Percentiles rank a stretch among this genome's conserved stretches.
These are phyloP conservation scores for Beauveria caledonica DNA, from an alignment of 2,329 filamentous ascomycete genomes.

Conservation along the genomic window DNA sequence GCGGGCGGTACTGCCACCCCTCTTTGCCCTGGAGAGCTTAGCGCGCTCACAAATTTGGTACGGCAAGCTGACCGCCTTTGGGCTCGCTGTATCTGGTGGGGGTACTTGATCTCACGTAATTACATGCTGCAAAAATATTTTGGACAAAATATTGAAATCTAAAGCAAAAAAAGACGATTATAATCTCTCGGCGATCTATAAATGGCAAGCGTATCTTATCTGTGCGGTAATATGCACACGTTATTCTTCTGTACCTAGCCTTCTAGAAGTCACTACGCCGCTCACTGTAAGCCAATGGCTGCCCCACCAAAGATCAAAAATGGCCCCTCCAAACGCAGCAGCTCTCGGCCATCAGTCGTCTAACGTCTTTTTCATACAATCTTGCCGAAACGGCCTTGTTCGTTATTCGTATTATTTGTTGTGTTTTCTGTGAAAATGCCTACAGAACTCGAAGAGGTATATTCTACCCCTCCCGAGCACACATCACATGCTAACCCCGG, in stretches of 20 bases:
- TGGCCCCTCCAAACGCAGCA: conserved; percentile 8
- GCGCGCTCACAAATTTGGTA: conserved; percentile 12
- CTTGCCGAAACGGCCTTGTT: neutral
- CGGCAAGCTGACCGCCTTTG: conserved; percentile 25
- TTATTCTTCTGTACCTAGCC: neutral
- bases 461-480: conserved; percentile 10
- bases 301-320: conserved; percentile 11
- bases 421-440: conserved; percentile 47
- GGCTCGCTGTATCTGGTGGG: neutral
- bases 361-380: conserved; percentile 8
- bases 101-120: neutral
- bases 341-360: neutral
- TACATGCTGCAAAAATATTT: neutral
- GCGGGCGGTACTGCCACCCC: conserved; percentile 26
- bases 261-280: conserved; percentile 10
- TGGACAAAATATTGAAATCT: neutral
- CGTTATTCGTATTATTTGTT: conserved; percentile 9
- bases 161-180: too few species aligned
- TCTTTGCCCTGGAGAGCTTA: conserved; percentile 24
- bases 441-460: conserved; percentile 68
- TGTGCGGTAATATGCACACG: neutral
- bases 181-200: too few species aligned
- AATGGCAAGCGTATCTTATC: neutral
- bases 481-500: conserved; percentile 1
- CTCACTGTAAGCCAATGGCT: neutral